Conservation (phyloP, 176 grass and related monocot species). For the Zoysia pacifica region DNA sequence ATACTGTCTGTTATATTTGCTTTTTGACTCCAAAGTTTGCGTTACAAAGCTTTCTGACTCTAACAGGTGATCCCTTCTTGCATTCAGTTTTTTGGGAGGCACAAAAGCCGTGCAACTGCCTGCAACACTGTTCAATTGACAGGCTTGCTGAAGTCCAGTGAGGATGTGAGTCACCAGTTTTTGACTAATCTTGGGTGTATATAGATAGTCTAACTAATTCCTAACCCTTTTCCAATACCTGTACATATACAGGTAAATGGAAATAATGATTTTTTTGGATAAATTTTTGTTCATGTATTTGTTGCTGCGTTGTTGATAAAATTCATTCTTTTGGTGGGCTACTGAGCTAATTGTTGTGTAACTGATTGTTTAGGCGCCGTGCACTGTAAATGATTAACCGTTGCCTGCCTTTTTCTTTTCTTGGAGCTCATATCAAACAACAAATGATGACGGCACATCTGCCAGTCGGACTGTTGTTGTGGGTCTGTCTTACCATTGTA, state of each 20-base stretch:
- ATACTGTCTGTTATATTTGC: constrained; percentile 8
- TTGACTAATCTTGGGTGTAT: constrained; percentile 24
- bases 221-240: constrained; percentile 15
- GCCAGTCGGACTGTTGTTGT: constrained; percentile 41
- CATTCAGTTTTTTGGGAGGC: constrained; percentile 41
- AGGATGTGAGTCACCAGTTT: constrained; percentile 4
- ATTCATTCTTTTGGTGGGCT: constrained; percentile 25
- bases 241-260: constrained; percentile 19
- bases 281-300: constrained; percentile 30
- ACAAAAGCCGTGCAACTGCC: background rate
- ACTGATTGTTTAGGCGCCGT: background rate
- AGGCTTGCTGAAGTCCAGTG: constrained; percentile 4
- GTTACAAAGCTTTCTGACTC: background rate
- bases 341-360: background rate
- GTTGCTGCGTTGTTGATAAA: background rate
- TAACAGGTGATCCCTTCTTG: constrained; percentile 18
- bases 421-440: constrained; percentile 20
- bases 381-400: constrained; percentile 8
- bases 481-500: background rate
- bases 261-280: constrained; percentile 7
- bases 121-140: constrained; percentile 5
- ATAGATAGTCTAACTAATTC: constrained; percentile 30
- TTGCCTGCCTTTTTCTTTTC: background rate
- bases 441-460: constrained; percentile 35
- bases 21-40: background rate